phyloP scores from a whole-genome alignment of 192 early-diverging fungal species.

The Coemansia furcata region DNA sequence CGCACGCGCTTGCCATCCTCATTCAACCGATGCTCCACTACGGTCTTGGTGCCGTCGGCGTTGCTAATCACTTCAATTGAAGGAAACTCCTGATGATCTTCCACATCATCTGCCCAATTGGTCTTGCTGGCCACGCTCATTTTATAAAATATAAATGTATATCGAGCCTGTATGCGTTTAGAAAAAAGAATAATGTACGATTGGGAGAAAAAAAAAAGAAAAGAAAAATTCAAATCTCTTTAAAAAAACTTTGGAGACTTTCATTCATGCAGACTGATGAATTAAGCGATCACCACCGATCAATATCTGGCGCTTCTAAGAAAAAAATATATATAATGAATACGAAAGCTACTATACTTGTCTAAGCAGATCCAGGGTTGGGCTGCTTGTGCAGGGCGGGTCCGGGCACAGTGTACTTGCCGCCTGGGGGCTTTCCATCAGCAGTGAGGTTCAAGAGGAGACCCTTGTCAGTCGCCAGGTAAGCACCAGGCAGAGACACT shows the following conservation, averaged over 20 bases:
- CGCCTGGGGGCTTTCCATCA: neutral
- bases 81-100: constrained; percentile 57
- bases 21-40: constrained; percentile 80
- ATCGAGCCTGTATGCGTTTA: neutral
- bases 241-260: neutral
- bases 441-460: neutral
- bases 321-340: neutral
- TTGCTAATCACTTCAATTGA: constrained; percentile 39
- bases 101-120: constrained; percentile 77
- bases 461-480: neutral
- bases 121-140: constrained; percentile 33
- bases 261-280: neutral
- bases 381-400: neutral
- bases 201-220: neutral
- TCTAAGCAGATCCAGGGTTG: neutral
- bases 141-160: neutral
- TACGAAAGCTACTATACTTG: neutral
- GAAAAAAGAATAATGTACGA: neutral
- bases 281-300: neutral
- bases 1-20: constrained; percentile 92
- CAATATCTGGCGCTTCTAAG: neutral
- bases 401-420: constrained; percentile 9
- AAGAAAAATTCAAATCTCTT: neutral
- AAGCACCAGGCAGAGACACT: neutral
- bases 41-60: constrained; percentile 78